Base-by-base conservation (phyloP, 768 basidiomycete species). In the Russula earlei region DNA sequence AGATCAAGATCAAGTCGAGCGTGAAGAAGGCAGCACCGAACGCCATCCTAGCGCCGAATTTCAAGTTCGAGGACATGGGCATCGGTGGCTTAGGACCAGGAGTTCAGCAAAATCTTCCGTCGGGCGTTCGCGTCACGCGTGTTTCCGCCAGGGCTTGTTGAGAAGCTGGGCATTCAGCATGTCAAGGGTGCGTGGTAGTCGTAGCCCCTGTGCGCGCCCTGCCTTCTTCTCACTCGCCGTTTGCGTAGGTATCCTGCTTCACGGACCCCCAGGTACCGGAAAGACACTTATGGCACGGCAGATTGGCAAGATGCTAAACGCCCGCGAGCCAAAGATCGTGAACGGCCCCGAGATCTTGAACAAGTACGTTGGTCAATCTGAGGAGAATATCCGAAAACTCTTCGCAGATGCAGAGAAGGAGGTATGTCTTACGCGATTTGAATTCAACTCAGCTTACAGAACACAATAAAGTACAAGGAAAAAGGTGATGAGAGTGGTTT, bases 41-140 rank as follows among this genome's bases (percentile, higher is more conserved):
- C 67, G 92, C 96, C 0, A 95, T 99, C 63, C 79, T 99, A 10
- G 85, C 92, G 0, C 92, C 96, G 1, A 97, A 97, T 71, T 99
- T 99, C 81, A 98, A 96, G 70, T 99, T 99, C 60, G 90, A 95
- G 66, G 96, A 99, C 69, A 98, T 99, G 95, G 96, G 96, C 17
- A 98, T 99, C 65, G 96, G 96, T 66, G 96, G 96, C 65, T 76
- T 99, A n/a, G 33, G 96, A 99, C 68, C 76, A 82, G 8, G 96
- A 99, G 67, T 99, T 99, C 67, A 82, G 82, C 54, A 85, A 91
- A 41, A 99, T 99, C 66, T 99, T 99, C 77, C 89, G 96, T 67
- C 87, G 96, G 65, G 96, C 96, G 0, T 99, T 99, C 67, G 94
- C 96, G 0, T 91, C 88, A 46, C 91, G 96, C 44, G 92, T 99